These are phyloP conservation scores for Paraphaeosphaeria sporulosa DNA, from an alignment of 2,329 filamentous ascomycete species.

Conservation along the genomic window DNA sequence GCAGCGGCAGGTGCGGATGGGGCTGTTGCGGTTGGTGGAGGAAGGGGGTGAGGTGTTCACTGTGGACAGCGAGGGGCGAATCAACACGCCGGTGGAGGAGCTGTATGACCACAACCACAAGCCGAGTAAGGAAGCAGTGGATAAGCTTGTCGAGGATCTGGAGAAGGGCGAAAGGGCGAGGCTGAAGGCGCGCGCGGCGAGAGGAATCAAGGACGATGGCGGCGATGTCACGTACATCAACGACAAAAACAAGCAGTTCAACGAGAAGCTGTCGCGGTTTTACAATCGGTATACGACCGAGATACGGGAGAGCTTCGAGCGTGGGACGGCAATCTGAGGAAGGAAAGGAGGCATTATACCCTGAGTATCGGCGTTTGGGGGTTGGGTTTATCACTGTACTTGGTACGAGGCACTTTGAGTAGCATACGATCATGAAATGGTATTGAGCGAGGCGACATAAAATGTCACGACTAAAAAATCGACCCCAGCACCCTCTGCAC, in stretches of 20 bases:
- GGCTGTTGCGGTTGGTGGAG: constrained; percentile 91
- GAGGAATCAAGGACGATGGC: constrained; percentile 76
- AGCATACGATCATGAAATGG: constrained; percentile 4
- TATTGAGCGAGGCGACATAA: not conserved
- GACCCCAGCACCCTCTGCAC: constrained; percentile 46
- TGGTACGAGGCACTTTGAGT: not conserved
- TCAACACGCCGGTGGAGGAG: constrained; percentile 88
- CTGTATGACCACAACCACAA: constrained; percentile 83
- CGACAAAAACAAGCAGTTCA: constrained; percentile 99
- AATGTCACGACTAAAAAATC: constrained; percentile 40
- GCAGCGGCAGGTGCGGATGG: constrained; percentile 82
- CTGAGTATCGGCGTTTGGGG: constrained; percentile 23
- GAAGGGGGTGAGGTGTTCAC: constrained; percentile 87
- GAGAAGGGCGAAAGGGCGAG: constrained; percentile 86
- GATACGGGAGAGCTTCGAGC: constrained; percentile 96
- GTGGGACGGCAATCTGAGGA: constrained; percentile 86
- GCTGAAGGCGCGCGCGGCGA: constrained; percentile 84
- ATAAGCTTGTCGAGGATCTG: constrained; percentile 85
- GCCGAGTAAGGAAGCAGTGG: constrained; percentile 85
- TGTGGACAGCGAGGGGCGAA: constrained; percentile 87
- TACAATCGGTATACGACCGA: constrained; percentile 99
- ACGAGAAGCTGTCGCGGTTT: constrained; percentile 93
- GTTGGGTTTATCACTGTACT: not conserved
- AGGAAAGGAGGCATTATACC: constrained; percentile 31
- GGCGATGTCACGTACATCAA: constrained; percentile 98